Evolutionary conservation across 2,329 filamentous ascomycete species (phyloP).

Genomic region (Plectosphaerella sp.): DNA sequence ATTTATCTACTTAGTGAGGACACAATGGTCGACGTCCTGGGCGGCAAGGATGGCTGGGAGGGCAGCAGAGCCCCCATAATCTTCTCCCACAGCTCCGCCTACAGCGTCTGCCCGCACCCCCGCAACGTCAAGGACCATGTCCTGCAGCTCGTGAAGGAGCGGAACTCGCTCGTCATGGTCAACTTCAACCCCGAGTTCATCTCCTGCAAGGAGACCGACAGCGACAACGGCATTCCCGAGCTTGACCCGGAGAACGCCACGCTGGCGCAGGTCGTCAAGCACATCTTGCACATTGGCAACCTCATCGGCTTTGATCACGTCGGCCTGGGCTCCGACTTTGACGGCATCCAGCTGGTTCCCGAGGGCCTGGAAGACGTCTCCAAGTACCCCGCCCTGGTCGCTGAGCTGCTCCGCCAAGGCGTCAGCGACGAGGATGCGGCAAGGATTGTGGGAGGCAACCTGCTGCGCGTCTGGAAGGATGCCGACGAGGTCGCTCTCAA

Average conservation of each 20-base stretch:
- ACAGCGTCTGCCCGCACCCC: constrained; percentile 78
- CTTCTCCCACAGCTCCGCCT: constrained; percentile 83
- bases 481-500: constrained; percentile 67
- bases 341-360: constrained; percentile 66
- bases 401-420: constrained; percentile 67
- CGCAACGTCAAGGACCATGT: constrained; percentile 87
- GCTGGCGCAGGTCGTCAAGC: constrained; percentile 70
- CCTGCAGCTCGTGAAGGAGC: constrained; percentile 68
- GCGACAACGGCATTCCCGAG: constrained; percentile 62
- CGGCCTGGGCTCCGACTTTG: constrained; percentile 24
- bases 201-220: constrained; percentile 60
- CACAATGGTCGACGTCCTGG: constrained; percentile 81
- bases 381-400: constrained; percentile 75
- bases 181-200: constrained; percentile 85
- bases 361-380: constrained; percentile 78
- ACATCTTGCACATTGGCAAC: constrained; percentile 78
- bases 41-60: constrained; percentile 56
- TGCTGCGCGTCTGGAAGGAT: constrained; percentile 79
- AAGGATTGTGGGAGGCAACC: constrained; percentile 74
- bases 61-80: constrained; percentile 80
- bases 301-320: constrained; percentile 75
- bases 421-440: constrained; percentile 69
- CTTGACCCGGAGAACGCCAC: constrained; percentile 66
- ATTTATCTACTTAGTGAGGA: constrained; percentile 49
- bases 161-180: constrained; percentile 79